A percentile compares a stretch with the other conserved stretches of the same genome.
phyloP scores from a whole-genome alignment of 2,329 filamentous ascomycete genomes.

The Tolypocladium guangdongense region DNA sequence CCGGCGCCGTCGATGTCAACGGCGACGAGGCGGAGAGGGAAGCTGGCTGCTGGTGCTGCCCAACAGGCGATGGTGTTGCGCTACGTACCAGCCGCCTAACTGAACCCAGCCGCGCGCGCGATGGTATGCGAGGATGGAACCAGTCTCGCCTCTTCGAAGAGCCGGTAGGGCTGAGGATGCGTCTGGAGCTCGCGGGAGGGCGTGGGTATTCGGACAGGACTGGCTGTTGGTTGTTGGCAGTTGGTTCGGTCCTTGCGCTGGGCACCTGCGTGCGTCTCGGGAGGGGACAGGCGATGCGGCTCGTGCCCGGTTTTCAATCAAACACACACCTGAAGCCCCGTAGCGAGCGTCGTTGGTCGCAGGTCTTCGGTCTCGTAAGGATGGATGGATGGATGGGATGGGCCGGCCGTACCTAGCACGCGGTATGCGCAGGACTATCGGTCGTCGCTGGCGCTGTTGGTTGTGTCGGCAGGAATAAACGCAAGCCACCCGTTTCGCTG shows the following conservation, averaged over 20 bases:
- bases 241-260: neutral
- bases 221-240: neutral
- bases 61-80: neutral
- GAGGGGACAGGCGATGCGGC: neutral
- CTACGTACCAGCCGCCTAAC: neutral
- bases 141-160: neutral
- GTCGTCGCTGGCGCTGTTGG: neutral
- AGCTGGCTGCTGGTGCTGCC: neutral
- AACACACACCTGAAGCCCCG: neutral
- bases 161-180: neutral
- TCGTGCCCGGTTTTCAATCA: neutral
- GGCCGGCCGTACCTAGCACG: neutral
- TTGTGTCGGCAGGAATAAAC: neutral
- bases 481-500: neutral
- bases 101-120: too few species aligned
- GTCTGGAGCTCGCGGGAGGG: neutral
- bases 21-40: neutral
- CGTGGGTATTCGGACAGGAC: neutral
- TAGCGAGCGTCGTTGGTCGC: neutral
- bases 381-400: neutral
- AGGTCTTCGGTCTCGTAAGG: neutral
- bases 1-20: neutral
- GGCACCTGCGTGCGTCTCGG: neutral
- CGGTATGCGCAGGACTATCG: neutral
- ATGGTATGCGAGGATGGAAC: too few species aligned